Evolutionary conservation across 805 yeast species (phyloP).

Genomic region (Osmozyma mogii): DNA sequence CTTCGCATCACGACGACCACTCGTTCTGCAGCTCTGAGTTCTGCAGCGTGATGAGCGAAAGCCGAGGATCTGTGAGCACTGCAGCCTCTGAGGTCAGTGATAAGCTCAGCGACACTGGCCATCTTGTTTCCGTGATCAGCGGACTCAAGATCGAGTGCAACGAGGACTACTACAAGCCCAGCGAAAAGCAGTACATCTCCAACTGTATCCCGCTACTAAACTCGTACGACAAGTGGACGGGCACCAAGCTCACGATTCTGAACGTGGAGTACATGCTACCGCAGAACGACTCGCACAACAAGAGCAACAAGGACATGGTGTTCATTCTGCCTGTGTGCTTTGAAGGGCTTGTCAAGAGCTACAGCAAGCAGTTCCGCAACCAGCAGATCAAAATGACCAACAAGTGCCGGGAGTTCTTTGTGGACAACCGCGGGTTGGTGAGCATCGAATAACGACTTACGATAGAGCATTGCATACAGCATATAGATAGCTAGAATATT

Average conservation of each 20-base stretch:
- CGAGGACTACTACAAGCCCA: constrained; percentile 12
- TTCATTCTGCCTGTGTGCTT: constrained; percentile 8
- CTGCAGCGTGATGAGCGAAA: no score
- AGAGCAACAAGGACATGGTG: constrained; percentile 6
- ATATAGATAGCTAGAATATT: no score
- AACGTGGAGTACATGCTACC: constrained; percentile 7
- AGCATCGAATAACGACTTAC: no score
- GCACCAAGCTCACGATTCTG: constrained; percentile 9
- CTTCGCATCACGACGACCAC: no score
- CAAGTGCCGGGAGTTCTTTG: constrained; percentile 9
- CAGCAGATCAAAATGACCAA: not conserved
- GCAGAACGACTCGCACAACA: constrained; percentile 4
- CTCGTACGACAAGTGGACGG: constrained; percentile 31
- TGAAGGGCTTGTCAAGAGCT: constrained; percentile 5
- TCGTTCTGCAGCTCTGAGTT: no score
- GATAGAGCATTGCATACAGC: no score
- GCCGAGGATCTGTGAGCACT: no score
- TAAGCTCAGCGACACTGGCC: no score
- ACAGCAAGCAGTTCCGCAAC: constrained; percentile 1
- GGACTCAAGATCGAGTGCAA: constrained; percentile 8
- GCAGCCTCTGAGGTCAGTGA: no score
- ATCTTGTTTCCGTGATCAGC: constrained; percentile 2
- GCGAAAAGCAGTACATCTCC: constrained; percentile 30
- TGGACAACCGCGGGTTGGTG: constrained; percentile 10
- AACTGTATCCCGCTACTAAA: constrained; percentile 32